Evolutionary conservation across 2,329 filamentous ascomycete species (phyloP), one percentile per base, ranked within the genome.

Genomic region (Cordyceps cateniannulata): DNA sequence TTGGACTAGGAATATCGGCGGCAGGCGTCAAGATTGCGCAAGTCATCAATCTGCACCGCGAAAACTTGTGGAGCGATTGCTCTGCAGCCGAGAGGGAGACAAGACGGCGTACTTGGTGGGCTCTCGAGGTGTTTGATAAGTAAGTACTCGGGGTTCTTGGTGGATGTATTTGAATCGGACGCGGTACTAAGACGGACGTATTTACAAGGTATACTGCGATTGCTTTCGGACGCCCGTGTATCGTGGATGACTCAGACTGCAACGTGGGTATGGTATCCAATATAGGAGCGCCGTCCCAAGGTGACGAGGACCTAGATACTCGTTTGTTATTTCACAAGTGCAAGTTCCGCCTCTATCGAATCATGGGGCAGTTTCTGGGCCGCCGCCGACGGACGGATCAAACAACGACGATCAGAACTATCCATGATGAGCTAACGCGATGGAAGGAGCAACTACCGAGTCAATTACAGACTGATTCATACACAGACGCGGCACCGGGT

Each of bases 51-150:
- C 40, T 62, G 1, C 60, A 62, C 25, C 60, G 60, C 22, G 60
- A 62, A 29, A 59, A 29, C 12, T 40, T 47, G 8, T 62, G 60
- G 60, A 24, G 25, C 24, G 55, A 55, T 18, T 44, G 35, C 12
- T 59, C 60, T 5, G 55, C 38, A 7, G 24, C n/a, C 9, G 55
- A 53, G 16, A 47, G n/a, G 16, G 60, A 62, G 55, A 35, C 55
- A n/a, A 29, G 49, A 29, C 25, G 60, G 10, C 54, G 60, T 1
- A 62, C 60, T 7, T 62, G 60, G 60, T 62, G 60, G 60, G 35
- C 60, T 22, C 44, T 62, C 10, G 60, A 59, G 16, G 60, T 62
- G 3, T 62, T 59, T 32, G 60, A 62, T 35, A 62, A 62, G 60
- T 62, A 44, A 45, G 60, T 2, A 24, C 20, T 12, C 27, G 8